A percentile compares a stretch with the other conserved stretches of the same genome.
Evolutionary conservation across 768 basidiomycete genomes (phyloP).

Genomic region (Boletellus ananiceps): DNA sequence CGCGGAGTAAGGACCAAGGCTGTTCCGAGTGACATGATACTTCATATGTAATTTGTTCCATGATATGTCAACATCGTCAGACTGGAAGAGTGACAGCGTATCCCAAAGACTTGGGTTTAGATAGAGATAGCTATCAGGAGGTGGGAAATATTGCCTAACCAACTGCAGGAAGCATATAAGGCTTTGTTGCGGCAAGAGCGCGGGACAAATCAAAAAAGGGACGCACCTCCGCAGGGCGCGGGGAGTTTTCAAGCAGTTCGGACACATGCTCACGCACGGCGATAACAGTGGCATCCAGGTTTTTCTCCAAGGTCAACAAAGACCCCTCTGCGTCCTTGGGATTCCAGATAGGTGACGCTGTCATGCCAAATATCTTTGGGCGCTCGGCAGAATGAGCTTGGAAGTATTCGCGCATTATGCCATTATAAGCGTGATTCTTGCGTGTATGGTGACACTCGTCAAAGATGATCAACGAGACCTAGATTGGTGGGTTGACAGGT

Average conservation of each 20-base stretch:
- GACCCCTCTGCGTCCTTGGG: slow-evolving; percentile 62
- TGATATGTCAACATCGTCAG: slow-evolving; percentile 41
- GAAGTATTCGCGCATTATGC: slow-evolving; percentile 56
- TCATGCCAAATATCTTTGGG: slow-evolving; percentile 93
- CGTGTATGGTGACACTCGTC: slow-evolving; percentile 56
- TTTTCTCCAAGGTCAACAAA: slow-evolving; percentile 59
- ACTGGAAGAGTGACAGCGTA: slow-evolving; percentile 40
- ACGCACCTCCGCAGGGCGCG: slow-evolving; percentile 62
- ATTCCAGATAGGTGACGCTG: slow-evolving; percentile 87
- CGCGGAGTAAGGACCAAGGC: slow-evolving; percentile 70
- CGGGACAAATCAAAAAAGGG: not conserved
- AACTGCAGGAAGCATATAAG: slow-evolving; percentile 36
- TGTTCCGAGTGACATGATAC: slow-evolving; percentile 55
- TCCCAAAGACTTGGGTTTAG: slow-evolving; percentile 53
- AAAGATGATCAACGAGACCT: slow-evolving; percentile 56
- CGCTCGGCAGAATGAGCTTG: slow-evolving; percentile 38
- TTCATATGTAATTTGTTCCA: slow-evolving; percentile 59
- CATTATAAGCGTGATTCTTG: slow-evolving; percentile 55
- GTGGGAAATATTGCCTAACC: slow-evolving; percentile 51
- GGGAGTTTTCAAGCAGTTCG: slow-evolving; percentile 59
- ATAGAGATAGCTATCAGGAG: slow-evolving; percentile 52
- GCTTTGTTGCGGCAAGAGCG: not conserved
- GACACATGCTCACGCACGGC: slow-evolving; percentile 66
- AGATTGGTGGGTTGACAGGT: slow-evolving; percentile 1
- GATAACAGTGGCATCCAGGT: slow-evolving; percentile 69